A percentile compares a stretch with the other conserved stretches of the same genome.
phyloP scores from a whole-genome alignment of 2,329 filamentous ascomycete species.

The Sarocladium kiliense region DNA sequence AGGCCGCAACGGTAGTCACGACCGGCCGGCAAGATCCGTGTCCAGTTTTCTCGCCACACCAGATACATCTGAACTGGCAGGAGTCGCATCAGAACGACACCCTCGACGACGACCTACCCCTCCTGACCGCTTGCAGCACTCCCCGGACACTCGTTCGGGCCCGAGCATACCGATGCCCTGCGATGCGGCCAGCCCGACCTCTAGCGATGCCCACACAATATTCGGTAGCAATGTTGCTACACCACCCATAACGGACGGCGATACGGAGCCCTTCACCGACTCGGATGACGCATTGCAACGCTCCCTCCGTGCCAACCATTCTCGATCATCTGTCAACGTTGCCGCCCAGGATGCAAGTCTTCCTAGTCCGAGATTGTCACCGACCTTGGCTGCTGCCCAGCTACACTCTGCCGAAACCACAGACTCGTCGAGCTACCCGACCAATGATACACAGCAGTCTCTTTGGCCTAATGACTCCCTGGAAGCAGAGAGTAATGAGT shows the following conservation, averaged over 20 bases:
- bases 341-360: slow-evolving; percentile 83
- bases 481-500: slow-evolving; percentile 22
- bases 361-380: slow-evolving; percentile 90
- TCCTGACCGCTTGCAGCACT: slow-evolving; percentile 36
- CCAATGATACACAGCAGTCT: slow-evolving; percentile 21
- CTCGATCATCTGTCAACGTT: slow-evolving; percentile 55
- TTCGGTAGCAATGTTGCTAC: slow-evolving; percentile 65
- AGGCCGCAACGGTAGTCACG: slow-evolving; percentile 7
- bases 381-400: slow-evolving; percentile 72
- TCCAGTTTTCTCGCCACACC: slow-evolving; percentile 48
- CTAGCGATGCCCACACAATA: slow-evolving; percentile 52
- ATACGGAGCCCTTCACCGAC: slow-evolving; percentile 22
- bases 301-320: slow-evolving; percentile 35
- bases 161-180: slow-evolving; percentile 30
- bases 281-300: slow-evolving; percentile 42
- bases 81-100: slow-evolving; percentile 24
- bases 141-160: slow-evolving; percentile 37
- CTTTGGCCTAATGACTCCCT: slow-evolving; percentile 38
- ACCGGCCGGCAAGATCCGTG: slow-evolving; percentile 18
- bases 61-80: slow-evolving; percentile 46
- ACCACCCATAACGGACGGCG: slow-evolving; percentile 67
- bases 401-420: slow-evolving; percentile 41
- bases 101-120: slow-evolving; percentile 36
- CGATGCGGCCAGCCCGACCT: slow-evolving; percentile 46
- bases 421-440: slow-evolving; percentile 26